Percentiles rank a stretch among this genome's conserved stretches.
These are phyloP conservation scores for Henckelia pumila DNA, from an alignment of 257 asterid species.

Conservation along the genomic window DNA sequence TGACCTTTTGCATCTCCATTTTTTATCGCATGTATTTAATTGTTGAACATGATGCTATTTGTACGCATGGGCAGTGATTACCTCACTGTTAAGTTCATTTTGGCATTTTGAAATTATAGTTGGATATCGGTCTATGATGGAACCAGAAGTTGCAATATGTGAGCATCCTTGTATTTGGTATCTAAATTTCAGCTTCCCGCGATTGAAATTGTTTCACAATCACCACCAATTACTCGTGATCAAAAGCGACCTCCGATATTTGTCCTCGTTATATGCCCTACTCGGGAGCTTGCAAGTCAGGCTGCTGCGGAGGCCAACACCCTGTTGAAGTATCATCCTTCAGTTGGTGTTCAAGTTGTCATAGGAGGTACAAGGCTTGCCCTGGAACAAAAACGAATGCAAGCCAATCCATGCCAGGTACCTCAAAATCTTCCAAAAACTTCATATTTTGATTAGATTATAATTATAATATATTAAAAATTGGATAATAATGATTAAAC, in stretches of 20 bases:
- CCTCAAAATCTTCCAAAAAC: neutral
- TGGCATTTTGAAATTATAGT: constrained; percentile 13
- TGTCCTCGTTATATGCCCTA: constrained; percentile 92
- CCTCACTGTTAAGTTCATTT: neutral
- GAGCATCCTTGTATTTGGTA: constrained; percentile 22
- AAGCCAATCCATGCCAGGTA: constrained; percentile 95
- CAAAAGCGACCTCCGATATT: constrained; percentile 67
- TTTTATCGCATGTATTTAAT: neutral
- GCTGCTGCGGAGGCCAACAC: constrained; percentile 91
- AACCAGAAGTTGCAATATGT: constrained; percentile 5
- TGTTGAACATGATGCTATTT: neutral
- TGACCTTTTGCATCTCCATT: constrained; percentile 5
- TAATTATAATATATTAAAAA: no score
- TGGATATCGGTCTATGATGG: constrained; percentile 12
- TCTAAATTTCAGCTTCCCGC: constrained; percentile 84
- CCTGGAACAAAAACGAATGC: constrained; percentile 87
- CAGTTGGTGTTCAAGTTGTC: constrained; percentile 95
- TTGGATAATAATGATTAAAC: no score
- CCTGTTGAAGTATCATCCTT: constrained; percentile 84
- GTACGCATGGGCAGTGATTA: neutral
- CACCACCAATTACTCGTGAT: constrained; percentile 49
- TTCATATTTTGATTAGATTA: no score
- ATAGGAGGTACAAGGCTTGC: constrained; percentile 91
- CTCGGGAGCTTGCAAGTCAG: constrained; percentile 93
- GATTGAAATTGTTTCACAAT: constrained; percentile 71